Evolutionary conservation across 1,284 basidiomycete species (phyloP).

Genomic region (Boletus albobrunnescens): DNA sequence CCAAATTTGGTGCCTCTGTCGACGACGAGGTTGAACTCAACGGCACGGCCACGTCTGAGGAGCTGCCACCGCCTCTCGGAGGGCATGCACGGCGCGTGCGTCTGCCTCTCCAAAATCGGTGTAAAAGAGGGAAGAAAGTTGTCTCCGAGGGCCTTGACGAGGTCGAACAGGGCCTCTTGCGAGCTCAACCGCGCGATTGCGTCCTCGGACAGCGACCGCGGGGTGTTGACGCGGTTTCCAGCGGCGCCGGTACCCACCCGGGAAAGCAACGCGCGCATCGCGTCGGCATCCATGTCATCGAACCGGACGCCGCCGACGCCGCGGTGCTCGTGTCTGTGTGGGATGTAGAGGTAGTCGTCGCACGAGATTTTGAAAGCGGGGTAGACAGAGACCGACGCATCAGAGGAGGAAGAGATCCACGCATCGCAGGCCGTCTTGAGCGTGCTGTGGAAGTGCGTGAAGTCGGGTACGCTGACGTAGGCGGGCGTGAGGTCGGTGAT

Average conservation of each 20-base stretch:
- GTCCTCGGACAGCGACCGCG: conserved; percentile 30
- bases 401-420: conserved; percentile 44
- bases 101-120: conserved; percentile 66
- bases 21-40: conserved; percentile 89
- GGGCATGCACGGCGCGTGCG: conserved; percentile 42
- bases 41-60: conserved; percentile 79
- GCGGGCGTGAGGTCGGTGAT: conserved; percentile 91
- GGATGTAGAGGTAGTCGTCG: conserved; percentile 92
- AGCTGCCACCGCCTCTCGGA: conserved; percentile 80
- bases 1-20: conserved; percentile 86
- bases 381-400: conserved; percentile 39
- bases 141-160: conserved; percentile 65
- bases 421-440: conserved; percentile 73
- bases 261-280: conserved; percentile 37
- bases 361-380: conserved; percentile 89
- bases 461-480: conserved; percentile 85
- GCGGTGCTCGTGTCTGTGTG: conserved; percentile 83
- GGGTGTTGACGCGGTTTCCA: too few species aligned
- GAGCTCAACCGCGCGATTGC: conserved; percentile 49
- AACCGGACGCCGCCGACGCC: conserved; percentile 96
- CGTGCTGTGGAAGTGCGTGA: conserved; percentile 78
- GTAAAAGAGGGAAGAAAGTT: conserved; percentile 82
- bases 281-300: conserved; percentile 72
- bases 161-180: conserved; percentile 52
- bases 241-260: conserved; percentile 11